Conservation (phyloP, 108 stramenopile species). For the Thalassiosira profunda region DNA sequence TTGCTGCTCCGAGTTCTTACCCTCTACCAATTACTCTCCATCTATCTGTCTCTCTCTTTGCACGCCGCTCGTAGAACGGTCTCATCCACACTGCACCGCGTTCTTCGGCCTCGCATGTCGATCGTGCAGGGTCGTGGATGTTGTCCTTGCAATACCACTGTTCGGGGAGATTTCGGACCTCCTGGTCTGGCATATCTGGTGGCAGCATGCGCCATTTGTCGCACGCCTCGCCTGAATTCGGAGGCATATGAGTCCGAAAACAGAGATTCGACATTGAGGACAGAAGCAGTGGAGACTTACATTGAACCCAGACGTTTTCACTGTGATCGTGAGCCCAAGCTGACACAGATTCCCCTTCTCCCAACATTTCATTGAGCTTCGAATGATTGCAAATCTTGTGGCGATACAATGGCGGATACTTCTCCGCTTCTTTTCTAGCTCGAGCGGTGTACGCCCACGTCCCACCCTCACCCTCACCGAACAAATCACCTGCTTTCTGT, state of each 20-base stretch:
- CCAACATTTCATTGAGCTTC: no score
- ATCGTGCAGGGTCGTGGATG: conserved; percentile 4
- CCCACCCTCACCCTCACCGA: no score
- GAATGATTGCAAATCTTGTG: no score
- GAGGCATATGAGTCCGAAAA: conserved; percentile 19
- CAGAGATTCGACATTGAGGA: not conserved
- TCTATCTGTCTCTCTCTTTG: not conserved
- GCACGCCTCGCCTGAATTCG: conserved; percentile 35
- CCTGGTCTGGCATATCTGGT: conserved; percentile 3
- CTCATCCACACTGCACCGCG: conserved; percentile 1
- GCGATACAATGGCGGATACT: no score
- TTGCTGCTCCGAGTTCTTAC: no score
- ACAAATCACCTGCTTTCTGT: no score
- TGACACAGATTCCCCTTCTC: no score
- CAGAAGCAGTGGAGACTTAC: conserved; percentile 10
- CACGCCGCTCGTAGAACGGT: conserved; percentile 3
- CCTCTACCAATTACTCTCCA: no score
- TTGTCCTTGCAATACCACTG: conserved; percentile 53
- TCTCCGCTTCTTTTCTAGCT: no score
- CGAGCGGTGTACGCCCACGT: no score
- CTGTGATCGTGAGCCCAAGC: no score
- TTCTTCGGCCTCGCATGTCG: conserved; percentile 2
- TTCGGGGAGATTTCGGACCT: conserved; percentile 14
- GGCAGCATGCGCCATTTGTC: conserved; percentile 60
- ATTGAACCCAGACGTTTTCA: conserved; percentile 62